A percentile compares a stretch with the other conserved stretches of the same genome.
Evolutionary conservation across 768 basidiomycete species (phyloP).

Genomic region (Megacollybia marginata): DNA sequence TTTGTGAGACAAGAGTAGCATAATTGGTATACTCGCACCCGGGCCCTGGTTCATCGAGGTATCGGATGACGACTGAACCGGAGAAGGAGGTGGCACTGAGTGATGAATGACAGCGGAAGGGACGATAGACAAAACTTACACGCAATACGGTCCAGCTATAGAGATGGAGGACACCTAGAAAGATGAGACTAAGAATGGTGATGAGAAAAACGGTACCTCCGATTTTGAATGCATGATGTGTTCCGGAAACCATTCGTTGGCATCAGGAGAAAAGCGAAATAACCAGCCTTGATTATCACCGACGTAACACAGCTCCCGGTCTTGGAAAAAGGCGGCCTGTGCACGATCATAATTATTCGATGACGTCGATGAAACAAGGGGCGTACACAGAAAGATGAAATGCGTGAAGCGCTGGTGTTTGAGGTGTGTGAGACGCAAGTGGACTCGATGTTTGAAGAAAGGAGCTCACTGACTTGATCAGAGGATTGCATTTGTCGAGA

Average conservation of each 20-base stretch:
- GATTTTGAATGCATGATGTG: slow-evolving; percentile 32
- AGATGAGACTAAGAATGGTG: neutral
- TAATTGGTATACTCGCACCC: too few species aligned
- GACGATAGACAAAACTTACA: slow-evolving; percentile 28
- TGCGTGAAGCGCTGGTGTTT: slow-evolving; percentile 25
- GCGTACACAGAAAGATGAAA: slow-evolving; percentile 43
- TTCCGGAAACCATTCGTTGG: slow-evolving; percentile 31
- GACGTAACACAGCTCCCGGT: slow-evolving; percentile 28
- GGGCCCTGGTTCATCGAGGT: too few species aligned
- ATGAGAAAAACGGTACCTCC: slow-evolving; percentile 19
- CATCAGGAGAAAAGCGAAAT: slow-evolving; percentile 22
- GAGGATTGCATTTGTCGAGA: neutral
- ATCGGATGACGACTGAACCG: too few species aligned
- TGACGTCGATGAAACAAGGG: neutral
- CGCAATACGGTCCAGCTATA: slow-evolving; percentile 35
- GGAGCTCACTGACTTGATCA: slow-evolving; percentile 29
- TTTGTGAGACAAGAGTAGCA: too few species aligned
- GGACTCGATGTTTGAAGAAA: slow-evolving; percentile 28
- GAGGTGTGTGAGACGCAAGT: slow-evolving; percentile 25
- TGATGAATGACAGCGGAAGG: slow-evolving; percentile 11
- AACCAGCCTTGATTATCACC: slow-evolving; percentile 51
- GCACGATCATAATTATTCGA: neutral
- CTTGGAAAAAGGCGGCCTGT: slow-evolving; percentile 28
- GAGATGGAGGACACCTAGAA: slow-evolving; percentile 45
- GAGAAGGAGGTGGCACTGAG: slow-evolving; percentile 34